phyloP scores from a whole-genome alignment of 352 stramenopile genomes.

The Pilasporangium apinafurcum region DNA sequence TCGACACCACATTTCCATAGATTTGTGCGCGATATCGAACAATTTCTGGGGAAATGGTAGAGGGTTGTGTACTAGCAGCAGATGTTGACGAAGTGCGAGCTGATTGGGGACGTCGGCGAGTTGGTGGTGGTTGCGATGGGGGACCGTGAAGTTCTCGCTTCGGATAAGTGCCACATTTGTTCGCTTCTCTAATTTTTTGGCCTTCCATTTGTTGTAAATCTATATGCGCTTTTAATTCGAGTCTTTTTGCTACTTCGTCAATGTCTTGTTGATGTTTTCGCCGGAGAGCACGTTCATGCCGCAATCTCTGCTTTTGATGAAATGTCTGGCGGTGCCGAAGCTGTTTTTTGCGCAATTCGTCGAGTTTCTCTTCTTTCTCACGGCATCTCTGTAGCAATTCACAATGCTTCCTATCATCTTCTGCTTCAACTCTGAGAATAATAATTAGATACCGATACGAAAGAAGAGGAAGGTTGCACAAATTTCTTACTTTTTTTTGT shows the following conservation, averaged over 20 bases:
- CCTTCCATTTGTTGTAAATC: constrained; percentile 6
- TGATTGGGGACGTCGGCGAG: constrained; percentile 14
- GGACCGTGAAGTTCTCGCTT: neutral
- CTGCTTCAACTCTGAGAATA: neutral
- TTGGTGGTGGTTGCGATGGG: constrained; percentile 1
- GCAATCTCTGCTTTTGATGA: constrained; percentile 5
- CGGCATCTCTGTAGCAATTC: constrained; percentile 6
- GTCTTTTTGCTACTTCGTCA: constrained; percentile 12
- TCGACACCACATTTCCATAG: constrained; percentile 49
- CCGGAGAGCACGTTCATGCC: constrained; percentile 2
- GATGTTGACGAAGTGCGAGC: constrained; percentile 12
- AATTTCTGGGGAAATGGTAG: constrained; percentile 17
- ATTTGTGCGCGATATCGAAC: constrained; percentile 31
- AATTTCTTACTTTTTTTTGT: constrained; percentile 14
- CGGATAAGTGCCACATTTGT: neutral
- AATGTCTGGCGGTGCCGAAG: constrained; percentile 5
- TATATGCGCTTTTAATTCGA: constrained; percentile 9
- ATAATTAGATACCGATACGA: no score
- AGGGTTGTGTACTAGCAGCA: no score
- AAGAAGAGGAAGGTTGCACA: no score
- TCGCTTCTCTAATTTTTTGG: constrained; percentile 10
- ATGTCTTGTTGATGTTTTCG: constrained; percentile 8
- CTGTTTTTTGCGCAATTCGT: constrained; percentile 17
- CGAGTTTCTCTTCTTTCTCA: constrained; percentile 8
- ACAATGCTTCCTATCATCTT: constrained; percentile 8